Evolutionary conservation across 1,284 basidiomycete genomes (phyloP).

Genomic region (Irpex lacteus): DNA sequence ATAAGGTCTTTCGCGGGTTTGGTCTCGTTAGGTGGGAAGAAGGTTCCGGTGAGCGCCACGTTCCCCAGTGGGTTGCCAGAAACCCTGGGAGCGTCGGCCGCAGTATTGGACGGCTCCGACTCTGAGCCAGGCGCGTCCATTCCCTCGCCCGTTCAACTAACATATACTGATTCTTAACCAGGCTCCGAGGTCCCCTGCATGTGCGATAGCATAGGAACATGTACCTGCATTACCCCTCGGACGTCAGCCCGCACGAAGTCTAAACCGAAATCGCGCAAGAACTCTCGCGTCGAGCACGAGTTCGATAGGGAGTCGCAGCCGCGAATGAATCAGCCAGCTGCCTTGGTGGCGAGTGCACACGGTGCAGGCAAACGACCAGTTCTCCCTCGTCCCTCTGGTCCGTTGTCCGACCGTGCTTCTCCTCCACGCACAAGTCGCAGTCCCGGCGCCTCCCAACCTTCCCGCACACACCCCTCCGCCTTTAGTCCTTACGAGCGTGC

Average conservation of each 20-base stretch:
- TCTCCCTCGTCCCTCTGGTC: conserved; percentile 29
- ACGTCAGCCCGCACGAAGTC: conserved; percentile 9
- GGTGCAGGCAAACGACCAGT: conserved; percentile 28
- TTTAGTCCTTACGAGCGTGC: conserved; percentile 65
- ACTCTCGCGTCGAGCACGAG: conserved; percentile 2
- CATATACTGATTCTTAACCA: conserved; percentile 6
- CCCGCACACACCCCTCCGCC: conserved; percentile 20
- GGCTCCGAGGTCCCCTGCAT: conserved; percentile 35
- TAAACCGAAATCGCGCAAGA: conserved; percentile 13
- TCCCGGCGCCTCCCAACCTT: conserved; percentile 10
- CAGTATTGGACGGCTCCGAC: conserved; percentile 45
- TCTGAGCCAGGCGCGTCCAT: conserved; percentile 46
- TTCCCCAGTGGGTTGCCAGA: conserved; percentile 66
- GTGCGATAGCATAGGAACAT: conserved; percentile 39
- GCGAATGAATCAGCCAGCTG: conserved; percentile 22
- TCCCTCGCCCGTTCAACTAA: neutral
- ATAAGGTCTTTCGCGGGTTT: conserved; percentile 37
- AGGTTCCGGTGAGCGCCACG: conserved; percentile 62
- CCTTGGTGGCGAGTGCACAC: conserved; percentile 26
- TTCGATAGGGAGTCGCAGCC: neutral
- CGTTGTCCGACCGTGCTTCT: conserved; percentile 32
- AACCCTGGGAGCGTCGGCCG: conserved; percentile 60
- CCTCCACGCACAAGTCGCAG: conserved; percentile 22
- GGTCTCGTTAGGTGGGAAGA: conserved; percentile 43
- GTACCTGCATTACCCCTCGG: conserved; percentile 53